Evolutionary conservation across 1,139 yeast genomes (phyloP).

Genomic region (Blastobotrys arbuscula): DNA sequence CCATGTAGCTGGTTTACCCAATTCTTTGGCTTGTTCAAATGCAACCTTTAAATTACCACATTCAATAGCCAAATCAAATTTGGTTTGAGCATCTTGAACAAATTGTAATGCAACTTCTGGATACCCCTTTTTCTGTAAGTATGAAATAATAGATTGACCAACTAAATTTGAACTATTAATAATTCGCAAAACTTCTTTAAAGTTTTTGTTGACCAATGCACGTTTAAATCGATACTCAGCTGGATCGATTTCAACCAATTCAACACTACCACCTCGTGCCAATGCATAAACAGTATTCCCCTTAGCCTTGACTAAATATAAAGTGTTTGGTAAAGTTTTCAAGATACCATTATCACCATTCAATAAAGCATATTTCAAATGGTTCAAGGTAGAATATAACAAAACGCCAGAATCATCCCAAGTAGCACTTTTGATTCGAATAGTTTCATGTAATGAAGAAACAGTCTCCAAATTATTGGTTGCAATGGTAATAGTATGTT

Average conservation of each 20-base stretch:
- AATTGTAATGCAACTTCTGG: slow-evolving; percentile 88
- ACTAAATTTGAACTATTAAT: slow-evolving; percentile 86
- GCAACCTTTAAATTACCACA: slow-evolving; percentile 87
- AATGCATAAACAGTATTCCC: slow-evolving; percentile 74
- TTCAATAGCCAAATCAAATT: slow-evolving; percentile 92
- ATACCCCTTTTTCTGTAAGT: slow-evolving; percentile 89
- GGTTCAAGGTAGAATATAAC: slow-evolving; percentile 90
- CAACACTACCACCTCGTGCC: slow-evolving; percentile 81
- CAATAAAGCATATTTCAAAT: slow-evolving; percentile 84
- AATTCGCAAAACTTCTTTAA: slow-evolving; percentile 84
- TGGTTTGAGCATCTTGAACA: slow-evolving; percentile 92
- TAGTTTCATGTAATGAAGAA: slow-evolving; percentile 91
- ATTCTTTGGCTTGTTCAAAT: slow-evolving; percentile 76
- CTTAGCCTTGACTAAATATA: slow-evolving; percentile 69
- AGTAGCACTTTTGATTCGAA: slow-evolving; percentile 93
- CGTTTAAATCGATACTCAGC: slow-evolving; percentile 96
- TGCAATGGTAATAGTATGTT: slow-evolving; percentile 88
- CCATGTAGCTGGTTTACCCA: slow-evolving; percentile 71
- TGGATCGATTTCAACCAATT: slow-evolving; percentile 77
- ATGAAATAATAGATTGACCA: slow-evolving; percentile 95
- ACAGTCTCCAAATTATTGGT: slow-evolving; percentile 71
- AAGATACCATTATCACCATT: slow-evolving; percentile 95
- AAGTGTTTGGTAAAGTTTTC: slow-evolving; percentile 85
- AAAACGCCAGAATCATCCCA: slow-evolving; percentile 96
- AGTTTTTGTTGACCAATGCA: slow-evolving; percentile 84